Conservation (phyloP, 371 early-diverging fungal genomes). For the Mucor mucedo region DNA sequence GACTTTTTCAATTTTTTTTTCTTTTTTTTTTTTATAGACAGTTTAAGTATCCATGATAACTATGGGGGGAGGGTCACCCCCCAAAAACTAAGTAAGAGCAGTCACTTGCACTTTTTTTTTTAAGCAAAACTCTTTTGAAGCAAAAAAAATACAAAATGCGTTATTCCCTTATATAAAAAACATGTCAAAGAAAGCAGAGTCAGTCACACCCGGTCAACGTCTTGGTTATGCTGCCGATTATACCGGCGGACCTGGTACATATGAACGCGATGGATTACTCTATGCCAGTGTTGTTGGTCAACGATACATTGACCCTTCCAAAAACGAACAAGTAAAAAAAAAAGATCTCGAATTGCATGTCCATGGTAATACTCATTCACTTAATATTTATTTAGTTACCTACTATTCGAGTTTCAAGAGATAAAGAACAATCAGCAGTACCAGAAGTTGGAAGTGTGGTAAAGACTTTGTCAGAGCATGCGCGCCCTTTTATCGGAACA, state of each 20-base stretch:
- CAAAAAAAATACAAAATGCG: no score
- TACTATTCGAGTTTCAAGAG: constrained; percentile 66
- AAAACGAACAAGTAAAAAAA: constrained; percentile 44
- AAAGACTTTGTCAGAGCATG: constrained; percentile 17
- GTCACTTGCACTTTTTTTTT: not conserved
- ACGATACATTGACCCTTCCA: constrained; percentile 42
- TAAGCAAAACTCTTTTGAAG: no score
- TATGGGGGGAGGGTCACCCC: no score
- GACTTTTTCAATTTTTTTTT: no score
- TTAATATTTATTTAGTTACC: constrained; percentile 44
- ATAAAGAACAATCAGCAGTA: constrained; percentile 75
- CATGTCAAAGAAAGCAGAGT: constrained; percentile 32
- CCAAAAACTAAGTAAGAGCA: not conserved
- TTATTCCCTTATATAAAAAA: not conserved
- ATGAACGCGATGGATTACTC: constrained; percentile 74
- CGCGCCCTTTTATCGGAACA: no score
- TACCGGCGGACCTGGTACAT: constrained; percentile 78
- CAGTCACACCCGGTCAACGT: constrained; percentile 84
- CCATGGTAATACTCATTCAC: no score
- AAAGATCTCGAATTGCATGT: not conserved
- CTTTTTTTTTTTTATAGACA: no score
- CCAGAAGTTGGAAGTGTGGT: constrained; percentile 87
- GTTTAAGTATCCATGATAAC: no score
- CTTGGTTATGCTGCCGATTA: constrained; percentile 78
- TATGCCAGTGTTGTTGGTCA: constrained; percentile 85